Conservation (phyloP, 257 asterid genomes). For the Knoxia roxburghii region DNA sequence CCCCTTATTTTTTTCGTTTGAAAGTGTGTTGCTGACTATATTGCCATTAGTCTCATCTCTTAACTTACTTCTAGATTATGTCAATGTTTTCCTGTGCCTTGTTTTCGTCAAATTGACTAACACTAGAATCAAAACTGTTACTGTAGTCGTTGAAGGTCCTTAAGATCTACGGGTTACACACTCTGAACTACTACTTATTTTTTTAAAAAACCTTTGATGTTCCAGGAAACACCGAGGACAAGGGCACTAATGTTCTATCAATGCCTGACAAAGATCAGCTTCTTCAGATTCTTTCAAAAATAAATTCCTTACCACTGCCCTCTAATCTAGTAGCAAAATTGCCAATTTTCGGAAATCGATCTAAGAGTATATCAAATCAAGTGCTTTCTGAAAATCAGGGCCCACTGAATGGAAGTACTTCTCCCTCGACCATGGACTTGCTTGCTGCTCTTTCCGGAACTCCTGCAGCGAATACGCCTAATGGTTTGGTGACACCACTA, state of each 20-base stretch:
- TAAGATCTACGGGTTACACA: background rate
- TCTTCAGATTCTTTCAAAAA: conserved; percentile 53
- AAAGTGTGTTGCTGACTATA: too few relatives aligned
- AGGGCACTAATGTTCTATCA: conserved; percentile 28
- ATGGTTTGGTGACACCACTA: conserved; percentile 36
- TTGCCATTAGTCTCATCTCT: too few relatives aligned
- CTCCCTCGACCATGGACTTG: conserved; percentile 67
- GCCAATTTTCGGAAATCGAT: conserved; percentile 28
- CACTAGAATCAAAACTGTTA: background rate
- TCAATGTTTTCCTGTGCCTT: background rate
- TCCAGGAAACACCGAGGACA: conserved; percentile 48
- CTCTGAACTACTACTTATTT: background rate
- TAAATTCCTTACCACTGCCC: conserved; percentile 61
- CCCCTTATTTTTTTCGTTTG: too few relatives aligned
- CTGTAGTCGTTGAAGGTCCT: background rate
- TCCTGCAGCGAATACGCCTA: conserved; percentile 29
- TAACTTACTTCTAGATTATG: too few relatives aligned
- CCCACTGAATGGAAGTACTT: conserved; percentile 26
- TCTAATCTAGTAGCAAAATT: conserved; percentile 37
- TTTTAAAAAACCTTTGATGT: background rate
- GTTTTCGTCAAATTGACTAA: background rate
- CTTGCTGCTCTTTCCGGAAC: conserved; percentile 62
- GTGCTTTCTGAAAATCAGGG: conserved; percentile 31
- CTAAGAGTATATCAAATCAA: conserved; percentile 28
- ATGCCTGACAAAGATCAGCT: conserved; percentile 58